Evolutionary conservation across 352 stramenopile genomes (phyloP), one percentile per base, ranked within the genome.

Genomic region (Globisporangium parvum): DNA sequence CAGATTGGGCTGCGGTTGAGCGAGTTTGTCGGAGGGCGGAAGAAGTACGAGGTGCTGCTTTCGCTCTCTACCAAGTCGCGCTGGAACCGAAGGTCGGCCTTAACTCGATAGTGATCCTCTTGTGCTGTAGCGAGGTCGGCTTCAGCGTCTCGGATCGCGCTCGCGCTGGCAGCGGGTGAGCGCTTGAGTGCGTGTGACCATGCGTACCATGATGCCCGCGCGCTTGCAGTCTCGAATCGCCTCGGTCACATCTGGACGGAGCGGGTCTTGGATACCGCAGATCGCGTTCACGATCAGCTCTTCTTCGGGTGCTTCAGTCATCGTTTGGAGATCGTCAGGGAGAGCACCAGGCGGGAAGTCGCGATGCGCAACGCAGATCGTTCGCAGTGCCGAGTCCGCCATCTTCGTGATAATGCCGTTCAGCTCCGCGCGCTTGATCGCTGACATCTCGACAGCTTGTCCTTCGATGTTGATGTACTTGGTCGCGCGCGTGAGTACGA

Each of bases 161-260:
- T n/a, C n/a, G n/a, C n/a, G n/a, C n/a, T n/a, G n/a, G n/a, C n/a
- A n/a, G n/a, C n/a, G n/a, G n/a, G n/a, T n/a, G n/a, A n/a, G n/a
- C n/a, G n/a, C n/a, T n/a, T n/a, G n/a, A n/a, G n/a, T n/a, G n/a
- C n/a, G n/a, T n/a, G n/a, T n/a, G n/a, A n/a, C n/a, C n/a, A n/a
- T n/a, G n/a, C 96, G 92, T 42, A 99, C 97, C 70, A 97, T 97
- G 64, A 99, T 99, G 26, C 97, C 97, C 8, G 96, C 96, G 17
- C 78, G 73, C 66, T 97, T 93, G 71, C 97, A 99, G 46, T 88
- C 87, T 17, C 75, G 71, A 26, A 99, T 97, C 12, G 96, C 85
- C 45, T 97, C 84, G 23, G 88, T 86, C 28, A 99, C 96, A 64
- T 98, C 95, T 0, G 77, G 74, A 18, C 96, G 90, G 42, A 98